These are phyloP conservation scores for Platanus orientalis DNA, from an alignment of 164 flowering plant species.

Conservation along the genomic window DNA sequence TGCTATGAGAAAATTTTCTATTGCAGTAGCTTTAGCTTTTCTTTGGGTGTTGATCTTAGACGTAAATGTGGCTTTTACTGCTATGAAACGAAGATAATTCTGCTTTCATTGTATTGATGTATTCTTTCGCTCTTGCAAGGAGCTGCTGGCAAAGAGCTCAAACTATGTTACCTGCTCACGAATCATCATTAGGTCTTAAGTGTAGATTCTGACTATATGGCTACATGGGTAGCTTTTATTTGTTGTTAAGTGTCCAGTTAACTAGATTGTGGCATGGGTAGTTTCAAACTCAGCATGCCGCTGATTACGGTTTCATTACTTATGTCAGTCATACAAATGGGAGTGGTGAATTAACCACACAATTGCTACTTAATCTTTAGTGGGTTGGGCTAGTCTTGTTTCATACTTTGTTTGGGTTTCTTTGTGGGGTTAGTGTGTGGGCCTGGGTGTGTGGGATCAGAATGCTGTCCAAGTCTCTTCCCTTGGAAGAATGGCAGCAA, in stretches of 20 bases:
- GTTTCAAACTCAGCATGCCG: background rate
- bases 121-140: no score
- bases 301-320: background rate
- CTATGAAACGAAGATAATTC: no score
- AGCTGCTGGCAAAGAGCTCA: no score
- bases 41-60: no score
- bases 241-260: background rate
- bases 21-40: no score
- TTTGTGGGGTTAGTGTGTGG: no score
- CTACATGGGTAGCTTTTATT: background rate
- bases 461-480: background rate
- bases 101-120: no score
- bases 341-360: background rate
- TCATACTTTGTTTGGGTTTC: background rate
- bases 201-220: background rate
- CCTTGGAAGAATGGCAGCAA: conserved; percentile 15
- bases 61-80: no score
- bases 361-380: background rate
- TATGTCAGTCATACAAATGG: background rate
- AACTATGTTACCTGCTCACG: no score
- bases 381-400: background rate
- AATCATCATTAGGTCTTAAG: background rate
- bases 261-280: background rate
- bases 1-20: no score
- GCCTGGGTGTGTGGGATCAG: background rate